Conservation (phyloP, 1,284 basidiomycete species). For the Rhodotorula glutinis region DNA sequence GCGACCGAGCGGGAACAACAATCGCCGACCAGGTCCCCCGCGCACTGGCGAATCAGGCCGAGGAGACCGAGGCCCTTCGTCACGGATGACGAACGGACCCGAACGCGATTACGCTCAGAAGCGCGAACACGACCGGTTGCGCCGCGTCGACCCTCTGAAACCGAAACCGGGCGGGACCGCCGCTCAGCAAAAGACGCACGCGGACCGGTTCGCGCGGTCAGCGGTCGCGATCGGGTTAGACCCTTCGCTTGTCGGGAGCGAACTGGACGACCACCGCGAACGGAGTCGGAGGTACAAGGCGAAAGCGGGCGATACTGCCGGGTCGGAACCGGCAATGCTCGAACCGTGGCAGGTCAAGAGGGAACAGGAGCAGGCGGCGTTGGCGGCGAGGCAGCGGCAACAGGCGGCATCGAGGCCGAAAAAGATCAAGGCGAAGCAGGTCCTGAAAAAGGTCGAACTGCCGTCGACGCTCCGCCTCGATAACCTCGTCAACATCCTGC, state of each 20-base stretch:
- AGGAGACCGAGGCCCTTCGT: neutral
- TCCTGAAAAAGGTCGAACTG: conserved; percentile 36
- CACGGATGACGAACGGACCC: conserved; percentile 1
- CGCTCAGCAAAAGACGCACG: neutral
- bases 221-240: conserved; percentile 3
- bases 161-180: neutral
- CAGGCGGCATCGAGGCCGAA: conserved; percentile 10
- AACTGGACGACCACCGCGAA: conserved; percentile 5
- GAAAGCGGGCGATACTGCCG: neutral
- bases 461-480: conserved; percentile 32
- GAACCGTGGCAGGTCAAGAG: conserved; percentile 2
- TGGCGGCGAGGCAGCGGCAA: neutral
- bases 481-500: conserved; percentile 35
- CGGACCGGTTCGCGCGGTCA: neutral
- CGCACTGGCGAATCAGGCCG: neutral
- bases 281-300: conserved; percentile 8
- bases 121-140: conserved; percentile 25
- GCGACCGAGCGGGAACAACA: neutral
- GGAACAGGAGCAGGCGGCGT: conserved; percentile 7
- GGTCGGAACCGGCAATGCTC: neutral
- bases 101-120: conserved; percentile 16
- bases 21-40: neutral
- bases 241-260: neutral
- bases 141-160: conserved; percentile 13
- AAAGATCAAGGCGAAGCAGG: conserved; percentile 14